phyloP scores from a whole-genome alignment of 768 basidiomycete genomes.

The Hemileccinum rubropunctum region DNA sequence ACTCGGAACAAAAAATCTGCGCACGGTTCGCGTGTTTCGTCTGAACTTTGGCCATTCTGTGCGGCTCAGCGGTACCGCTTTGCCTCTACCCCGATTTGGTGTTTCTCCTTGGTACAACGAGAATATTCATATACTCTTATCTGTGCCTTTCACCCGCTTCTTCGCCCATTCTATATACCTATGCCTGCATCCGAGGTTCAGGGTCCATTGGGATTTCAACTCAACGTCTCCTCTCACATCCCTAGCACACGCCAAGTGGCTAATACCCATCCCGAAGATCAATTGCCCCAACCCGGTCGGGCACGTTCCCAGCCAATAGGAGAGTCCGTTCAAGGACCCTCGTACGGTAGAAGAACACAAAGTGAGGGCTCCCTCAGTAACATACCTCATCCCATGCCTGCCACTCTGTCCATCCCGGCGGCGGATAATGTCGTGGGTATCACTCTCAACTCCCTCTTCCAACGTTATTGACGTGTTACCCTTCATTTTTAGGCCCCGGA shows the following conservation, averaged over 20 bases:
- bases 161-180: not conserved
- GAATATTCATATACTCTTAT: slow-evolving; percentile 3
- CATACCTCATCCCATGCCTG: slow-evolving; percentile 9
- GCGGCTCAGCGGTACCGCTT: not conserved
- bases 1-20: not conserved
- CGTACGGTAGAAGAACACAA: slow-evolving; percentile 23
- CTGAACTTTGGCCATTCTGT: too few relatives aligned
- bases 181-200: slow-evolving; percentile 26
- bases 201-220: slow-evolving; percentile 19
- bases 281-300: slow-evolving; percentile 8
- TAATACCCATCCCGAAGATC: slow-evolving; percentile 10
- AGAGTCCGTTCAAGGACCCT: slow-evolving; percentile 25
- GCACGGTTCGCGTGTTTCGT: too few relatives aligned
- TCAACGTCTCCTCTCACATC: slow-evolving; percentile 14
- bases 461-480: slow-evolving; percentile 6
- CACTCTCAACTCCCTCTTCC: not conserved
- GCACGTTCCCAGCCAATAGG: slow-evolving; percentile 21
- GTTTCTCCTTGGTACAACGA: slow-evolving; percentile 11
- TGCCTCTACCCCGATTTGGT: slow-evolving; percentile 22
- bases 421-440: slow-evolving; percentile 28
- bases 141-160: not conserved
- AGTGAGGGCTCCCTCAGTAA: slow-evolving; percentile 19
- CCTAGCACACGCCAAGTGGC: slow-evolving; percentile 8
- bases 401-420: slow-evolving; percentile 3
- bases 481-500: slow-evolving; percentile 8